A percentile compares a stretch with the other conserved stretches of the same genome.
These are phyloP conservation scores for Chlamydomonas schloesseri DNA, from an alignment of 139 green algal species.

Conservation along the genomic window DNA sequence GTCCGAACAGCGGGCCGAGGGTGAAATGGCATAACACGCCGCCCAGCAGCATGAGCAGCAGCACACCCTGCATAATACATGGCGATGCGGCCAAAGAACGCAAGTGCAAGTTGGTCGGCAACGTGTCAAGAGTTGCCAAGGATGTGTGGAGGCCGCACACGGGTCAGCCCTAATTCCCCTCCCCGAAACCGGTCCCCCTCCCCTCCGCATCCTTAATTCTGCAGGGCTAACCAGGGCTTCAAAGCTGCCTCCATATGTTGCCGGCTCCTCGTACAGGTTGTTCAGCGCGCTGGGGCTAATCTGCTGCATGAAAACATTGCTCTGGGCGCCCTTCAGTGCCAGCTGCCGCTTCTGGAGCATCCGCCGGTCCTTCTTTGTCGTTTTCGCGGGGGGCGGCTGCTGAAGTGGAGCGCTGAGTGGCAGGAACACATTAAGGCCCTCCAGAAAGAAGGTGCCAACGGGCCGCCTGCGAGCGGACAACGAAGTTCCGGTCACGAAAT, in stretches of 20 bases:
- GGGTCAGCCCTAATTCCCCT: too few species aligned
- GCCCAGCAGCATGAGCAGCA: conserved; percentile 20
- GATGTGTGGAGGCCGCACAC: too few species aligned
- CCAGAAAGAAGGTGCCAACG: neutral
- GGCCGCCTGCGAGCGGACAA: neutral
- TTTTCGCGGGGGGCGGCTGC: neutral
- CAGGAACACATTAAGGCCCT: neutral
- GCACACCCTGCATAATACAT: neutral
- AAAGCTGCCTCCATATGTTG: neutral
- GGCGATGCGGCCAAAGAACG: neutral
- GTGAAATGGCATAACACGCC: neutral
- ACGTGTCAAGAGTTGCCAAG: too few species aligned
- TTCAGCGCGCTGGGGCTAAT: neutral
- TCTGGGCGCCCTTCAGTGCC: neutral
- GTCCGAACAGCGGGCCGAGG: neutral
- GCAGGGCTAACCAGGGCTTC: conserved; percentile 16
- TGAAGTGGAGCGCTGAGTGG: neutral
- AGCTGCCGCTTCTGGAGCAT: neutral
- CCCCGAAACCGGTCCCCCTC: too few species aligned
- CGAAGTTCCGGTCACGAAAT: neutral
- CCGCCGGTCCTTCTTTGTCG: neutral
- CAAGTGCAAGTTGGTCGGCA: too few species aligned
- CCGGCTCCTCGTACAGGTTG: neutral
- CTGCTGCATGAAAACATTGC: neutral
- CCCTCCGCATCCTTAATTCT: too few species aligned